Base-by-base conservation (phyloP, 2,329 filamentous ascomycete species). In the Incumbomyces lentus region DNA sequence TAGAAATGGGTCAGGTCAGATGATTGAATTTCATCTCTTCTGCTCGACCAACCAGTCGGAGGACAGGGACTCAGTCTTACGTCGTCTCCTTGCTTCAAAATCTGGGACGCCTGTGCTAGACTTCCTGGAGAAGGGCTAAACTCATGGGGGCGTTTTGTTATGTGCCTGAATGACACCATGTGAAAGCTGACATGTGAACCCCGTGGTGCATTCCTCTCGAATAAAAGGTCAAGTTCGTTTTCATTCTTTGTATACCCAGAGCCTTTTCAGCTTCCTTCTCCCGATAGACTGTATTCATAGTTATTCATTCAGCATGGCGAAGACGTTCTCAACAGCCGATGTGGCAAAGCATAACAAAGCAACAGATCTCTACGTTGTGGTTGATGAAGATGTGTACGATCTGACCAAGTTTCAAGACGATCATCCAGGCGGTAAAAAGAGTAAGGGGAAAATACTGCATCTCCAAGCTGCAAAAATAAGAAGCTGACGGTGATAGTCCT, bases 351-450 rank as follows among this genome's bases (percentile, higher is more conserved):
- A 96, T 68, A 95, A 87, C 75, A 95, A 90, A 71, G 68, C 82
- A 38, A 80, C 87, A 61, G 82, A 82, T 63, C 74, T 95, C 51
- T 96, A 82, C 79, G 86, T 96, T 61, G 79, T 93, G 55, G 81
- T 96, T 56, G 90, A 96, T 57, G 84, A 89, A 59, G 90, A 96
- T 67, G 90, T 96, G 56, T 96, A 95, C 67, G 90, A 98, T 63
- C 65, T 96, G 59, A 94, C 88, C 58, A 88, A 81, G 61, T 90
- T 90, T 65, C 83, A 86, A 64, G 82, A 89, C 50, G 84, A 89
- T 55, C 85, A 90, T 65, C 86, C 85, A 58, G 87, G 86, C 78
- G 76, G 79, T 53, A 82, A 83, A 68, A 83, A 83, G 69, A 83
- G 78, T 81, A 67, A 54, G 72, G 22, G 22, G n/a, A n/a, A n/a